Percentiles rank a stretch among this genome's conserved stretches.
phyloP scores from a whole-genome alignment of 148 eudicot genomes.

The Beta vulgaris region DNA sequence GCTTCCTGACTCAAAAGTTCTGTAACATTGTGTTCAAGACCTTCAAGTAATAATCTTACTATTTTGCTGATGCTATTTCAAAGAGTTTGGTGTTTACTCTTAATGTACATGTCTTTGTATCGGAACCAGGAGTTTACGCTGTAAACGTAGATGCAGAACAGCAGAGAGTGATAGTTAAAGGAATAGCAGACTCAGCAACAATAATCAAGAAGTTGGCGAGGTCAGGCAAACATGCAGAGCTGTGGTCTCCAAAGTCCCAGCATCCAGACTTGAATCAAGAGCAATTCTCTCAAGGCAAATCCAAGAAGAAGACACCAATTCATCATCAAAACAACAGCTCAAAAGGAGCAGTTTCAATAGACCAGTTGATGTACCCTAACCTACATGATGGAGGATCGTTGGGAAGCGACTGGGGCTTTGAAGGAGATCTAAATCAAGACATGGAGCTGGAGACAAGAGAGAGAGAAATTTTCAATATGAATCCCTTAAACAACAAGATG shows the following conservation, averaged over 20 bases:
- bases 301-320: conserved; percentile 15
- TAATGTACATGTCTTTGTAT: not conserved
- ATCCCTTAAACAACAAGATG: conserved; percentile 6
- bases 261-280: conserved; percentile 27
- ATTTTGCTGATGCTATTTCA: not conserved
- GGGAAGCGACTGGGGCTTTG: conserved; percentile 17
- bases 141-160: conserved; percentile 53
- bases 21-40: not conserved
- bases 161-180: conserved; percentile 50
- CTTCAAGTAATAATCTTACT: not conserved
- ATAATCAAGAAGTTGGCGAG: conserved; percentile 55
- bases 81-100: not conserved
- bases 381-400: not conserved
- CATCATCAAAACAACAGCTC: conserved; percentile 9
- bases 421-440: conserved; percentile 10
- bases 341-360: not conserved
- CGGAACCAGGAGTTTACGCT: conserved; percentile 51
- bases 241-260: conserved; percentile 34
- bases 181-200: conserved; percentile 39
- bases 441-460: conserved; percentile 8
- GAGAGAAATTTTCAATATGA: conserved; percentile 7
- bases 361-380: conserved; percentile 21
- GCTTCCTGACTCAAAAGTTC: not conserved
- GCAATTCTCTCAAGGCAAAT: conserved; percentile 2
- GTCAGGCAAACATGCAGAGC: conserved; percentile 59